A percentile compares a stretch with the other conserved stretches of the same genome.
Evolutionary conservation across 1,284 basidiomycete genomes (phyloP).

Genomic region (Ceraceosorus bombacis): DNA sequence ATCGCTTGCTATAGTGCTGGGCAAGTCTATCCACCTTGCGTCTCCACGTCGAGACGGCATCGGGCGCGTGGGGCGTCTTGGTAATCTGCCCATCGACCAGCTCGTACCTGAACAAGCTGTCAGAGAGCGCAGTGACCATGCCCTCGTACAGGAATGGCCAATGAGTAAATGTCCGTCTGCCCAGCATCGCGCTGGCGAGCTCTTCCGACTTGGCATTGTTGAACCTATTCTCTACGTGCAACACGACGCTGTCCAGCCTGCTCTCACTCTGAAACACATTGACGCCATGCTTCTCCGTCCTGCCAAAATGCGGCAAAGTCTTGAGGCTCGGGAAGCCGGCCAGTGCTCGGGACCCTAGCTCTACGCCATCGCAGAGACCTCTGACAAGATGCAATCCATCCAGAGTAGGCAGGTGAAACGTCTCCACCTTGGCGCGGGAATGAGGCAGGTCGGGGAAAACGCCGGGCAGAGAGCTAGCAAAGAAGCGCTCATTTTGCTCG

Average conservation of each 20-base stretch:
- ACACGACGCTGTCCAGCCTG: slow-evolving; percentile 82
- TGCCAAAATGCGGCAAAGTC: slow-evolving; percentile 71
- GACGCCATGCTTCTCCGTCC: slow-evolving; percentile 76
- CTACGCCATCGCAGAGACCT: slow-evolving; percentile 80
- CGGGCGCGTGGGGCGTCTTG: slow-evolving; percentile 24
- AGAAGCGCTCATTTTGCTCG: slow-evolving; percentile 55
- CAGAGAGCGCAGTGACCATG: slow-evolving; percentile 74
- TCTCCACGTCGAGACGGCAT: slow-evolving; percentile 54
- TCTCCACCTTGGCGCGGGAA: slow-evolving; percentile 68
- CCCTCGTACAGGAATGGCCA: slow-evolving; percentile 97
- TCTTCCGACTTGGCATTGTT: slow-evolving; percentile 59
- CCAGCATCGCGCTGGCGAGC: slow-evolving; percentile 68
- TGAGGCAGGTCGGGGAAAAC: slow-evolving; percentile 87
- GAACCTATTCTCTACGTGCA: slow-evolving; percentile 70
- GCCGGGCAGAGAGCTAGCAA: slow-evolving; percentile 83
- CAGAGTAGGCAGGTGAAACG: slow-evolving; percentile 74
- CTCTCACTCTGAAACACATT: slow-evolving; percentile 88
- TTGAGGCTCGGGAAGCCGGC: slow-evolving; percentile 93
- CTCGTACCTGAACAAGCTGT: slow-evolving; percentile 72
- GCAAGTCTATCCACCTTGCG: slow-evolving; percentile 60
- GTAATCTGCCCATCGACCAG: slow-evolving; percentile 28
- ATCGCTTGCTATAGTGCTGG: slow-evolving; percentile 76
- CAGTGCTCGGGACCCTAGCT: slow-evolving; percentile 73
- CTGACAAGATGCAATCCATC: slow-evolving; percentile 72
- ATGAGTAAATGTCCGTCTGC: slow-evolving; percentile 68